A percentile compares a stretch with the other conserved stretches of the same genome.
Evolutionary conservation across 768 basidiomycete species (phyloP).

Genomic region (Chalciporus sphaerocephalus): DNA sequence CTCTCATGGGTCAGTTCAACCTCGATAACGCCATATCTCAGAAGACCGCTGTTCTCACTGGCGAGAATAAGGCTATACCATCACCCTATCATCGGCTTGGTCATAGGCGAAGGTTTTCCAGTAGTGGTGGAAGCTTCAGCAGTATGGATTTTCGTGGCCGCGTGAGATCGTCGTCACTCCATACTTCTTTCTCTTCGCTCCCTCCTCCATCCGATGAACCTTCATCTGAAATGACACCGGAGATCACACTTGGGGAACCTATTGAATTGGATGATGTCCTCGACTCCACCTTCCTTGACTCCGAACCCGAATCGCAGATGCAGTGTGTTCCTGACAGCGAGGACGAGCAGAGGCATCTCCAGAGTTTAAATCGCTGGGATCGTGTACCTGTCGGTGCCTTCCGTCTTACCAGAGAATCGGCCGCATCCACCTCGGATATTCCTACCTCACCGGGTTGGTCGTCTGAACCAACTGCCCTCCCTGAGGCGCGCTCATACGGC

Average conservation of each 20-base stretch:
- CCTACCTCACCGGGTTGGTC: constrained; percentile 29
- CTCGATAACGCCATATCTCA: constrained; percentile 13
- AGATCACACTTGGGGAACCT: constrained; percentile 44
- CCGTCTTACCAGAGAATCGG: constrained; percentile 51
- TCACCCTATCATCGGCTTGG: constrained; percentile 30
- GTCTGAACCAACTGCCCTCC: constrained; percentile 22
- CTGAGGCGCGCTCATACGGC: constrained; percentile 24
- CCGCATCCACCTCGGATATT: constrained; percentile 22
- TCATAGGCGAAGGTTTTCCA: constrained; percentile 23
- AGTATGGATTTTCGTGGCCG: constrained; percentile 32
- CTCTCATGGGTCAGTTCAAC: constrained; percentile 39
- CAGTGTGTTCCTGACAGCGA: constrained; percentile 34
- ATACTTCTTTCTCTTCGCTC: constrained; percentile 28
- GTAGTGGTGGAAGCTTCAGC: constrained; percentile 33
- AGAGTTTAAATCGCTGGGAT: constrained; percentile 67
- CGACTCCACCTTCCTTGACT: constrained; percentile 66
- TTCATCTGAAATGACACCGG: constrained; percentile 31
- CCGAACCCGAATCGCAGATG: constrained; percentile 41
- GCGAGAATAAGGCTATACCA: constrained; percentile 29
- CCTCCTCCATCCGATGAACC: constrained; percentile 36
- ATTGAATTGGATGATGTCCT: constrained; percentile 70
- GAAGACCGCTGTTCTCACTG: constrained; percentile 27
- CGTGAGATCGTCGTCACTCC: constrained; percentile 33
- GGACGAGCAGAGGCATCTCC: constrained; percentile 37
- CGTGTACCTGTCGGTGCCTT: constrained; percentile 69